phyloP scores from a whole-genome alignment of 2,329 filamentous ascomycete species.

The Aureobasidium subglaciale region DNA sequence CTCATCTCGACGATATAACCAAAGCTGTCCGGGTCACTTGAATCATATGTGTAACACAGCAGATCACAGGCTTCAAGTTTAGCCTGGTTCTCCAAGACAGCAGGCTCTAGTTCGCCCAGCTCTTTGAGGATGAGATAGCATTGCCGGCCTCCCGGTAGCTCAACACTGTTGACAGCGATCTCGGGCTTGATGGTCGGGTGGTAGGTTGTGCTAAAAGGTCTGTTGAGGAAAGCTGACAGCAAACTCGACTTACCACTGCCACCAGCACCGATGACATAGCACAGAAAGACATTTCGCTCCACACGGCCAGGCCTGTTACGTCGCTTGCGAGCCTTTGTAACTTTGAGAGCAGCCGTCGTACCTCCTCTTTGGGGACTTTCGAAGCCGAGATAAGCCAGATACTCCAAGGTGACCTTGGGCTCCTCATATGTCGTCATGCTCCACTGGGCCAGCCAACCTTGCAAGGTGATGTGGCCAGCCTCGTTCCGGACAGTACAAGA shows the following conservation, averaged over 20 bases:
- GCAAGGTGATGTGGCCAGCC: constrained; percentile 86
- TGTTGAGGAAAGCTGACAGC: constrained; percentile 82
- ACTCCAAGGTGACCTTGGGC: constrained; percentile 89
- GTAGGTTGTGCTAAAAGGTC: constrained; percentile 76
- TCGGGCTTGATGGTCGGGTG: constrained; percentile 92
- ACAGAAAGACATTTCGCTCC: constrained; percentile 88
- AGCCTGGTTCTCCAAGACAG: constrained; percentile 82
- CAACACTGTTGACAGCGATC: constrained; percentile 90
- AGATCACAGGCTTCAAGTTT: constrained; percentile 92
- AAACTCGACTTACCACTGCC: constrained; percentile 87
- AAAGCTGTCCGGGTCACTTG: constrained; percentile 92
- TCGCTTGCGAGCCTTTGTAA: constrained; percentile 85
- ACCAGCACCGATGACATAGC: constrained; percentile 81
- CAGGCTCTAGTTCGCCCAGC: constrained; percentile 88
- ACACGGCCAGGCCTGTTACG: constrained; percentile 75
- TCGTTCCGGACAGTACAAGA: constrained; percentile 93
- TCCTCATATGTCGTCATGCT: constrained; percentile 99
- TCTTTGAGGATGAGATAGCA: constrained; percentile 95
- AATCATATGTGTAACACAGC: constrained; percentile 93
- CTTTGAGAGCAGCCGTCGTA: constrained; percentile 77
- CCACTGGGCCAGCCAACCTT: constrained; percentile 98
- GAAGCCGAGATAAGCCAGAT: constrained; percentile 92
- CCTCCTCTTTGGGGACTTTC: constrained; percentile 68
- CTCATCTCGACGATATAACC: constrained; percentile 80
- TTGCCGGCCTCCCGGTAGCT: constrained; percentile 91